These are phyloP conservation scores for Neurospora sp. DNA, from an alignment of 2,329 filamentous ascomycete genomes.

Conservation along the genomic window DNA sequence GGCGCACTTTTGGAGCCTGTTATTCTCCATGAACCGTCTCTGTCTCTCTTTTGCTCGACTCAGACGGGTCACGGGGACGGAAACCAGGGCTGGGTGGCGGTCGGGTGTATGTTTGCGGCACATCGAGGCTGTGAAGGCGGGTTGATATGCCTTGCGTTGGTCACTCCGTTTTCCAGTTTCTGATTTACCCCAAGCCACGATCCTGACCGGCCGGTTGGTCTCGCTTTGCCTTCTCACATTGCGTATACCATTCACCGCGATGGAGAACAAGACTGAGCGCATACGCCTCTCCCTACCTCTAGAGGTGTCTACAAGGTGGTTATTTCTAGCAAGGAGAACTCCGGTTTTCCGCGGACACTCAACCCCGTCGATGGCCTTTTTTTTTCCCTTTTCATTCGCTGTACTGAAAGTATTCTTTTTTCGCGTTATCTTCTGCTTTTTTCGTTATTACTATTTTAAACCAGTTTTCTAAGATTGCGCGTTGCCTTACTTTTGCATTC, in stretches of 20 bases:
- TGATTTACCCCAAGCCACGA: background rate
- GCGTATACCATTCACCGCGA: background rate
- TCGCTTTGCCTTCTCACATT: background rate
- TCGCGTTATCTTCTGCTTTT: background rate
- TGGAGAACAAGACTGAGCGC: background rate
- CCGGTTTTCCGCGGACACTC: no score
- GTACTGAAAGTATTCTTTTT: background rate
- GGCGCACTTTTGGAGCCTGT: background rate
- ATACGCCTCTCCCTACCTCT: accelerated
- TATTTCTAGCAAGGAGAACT: background rate
- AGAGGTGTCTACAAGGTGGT: background rate
- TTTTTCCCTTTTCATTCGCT: background rate
- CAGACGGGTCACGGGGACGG: background rate
- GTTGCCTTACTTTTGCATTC: background rate
- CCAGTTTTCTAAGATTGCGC: background rate
- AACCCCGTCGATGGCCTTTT: background rate
- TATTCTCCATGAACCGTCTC: background rate
- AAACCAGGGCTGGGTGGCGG: background rate
- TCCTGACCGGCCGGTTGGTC: background rate
- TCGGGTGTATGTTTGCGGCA: background rate
- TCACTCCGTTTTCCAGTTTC: background rate
- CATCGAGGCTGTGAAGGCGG: background rate
- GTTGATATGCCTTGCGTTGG: background rate
- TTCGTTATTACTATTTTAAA: background rate
- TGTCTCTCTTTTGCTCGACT: background rate